Evolutionary conservation across 78 protist genomes (phyloP).

Genomic region (Anaeramoeba flamelloides): DNA sequence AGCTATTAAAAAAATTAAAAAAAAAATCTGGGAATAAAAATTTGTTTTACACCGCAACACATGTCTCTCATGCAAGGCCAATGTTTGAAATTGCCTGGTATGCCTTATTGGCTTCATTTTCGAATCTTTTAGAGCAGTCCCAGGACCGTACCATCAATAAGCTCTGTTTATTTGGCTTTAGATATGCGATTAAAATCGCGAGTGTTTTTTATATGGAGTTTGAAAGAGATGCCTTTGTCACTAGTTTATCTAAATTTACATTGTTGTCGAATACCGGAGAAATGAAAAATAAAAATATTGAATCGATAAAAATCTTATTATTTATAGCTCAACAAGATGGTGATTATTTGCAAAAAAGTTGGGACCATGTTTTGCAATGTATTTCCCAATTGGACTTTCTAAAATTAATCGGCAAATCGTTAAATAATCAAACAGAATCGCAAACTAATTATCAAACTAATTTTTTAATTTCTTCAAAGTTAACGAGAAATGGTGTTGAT

Average conservation of each 20-base stretch:
- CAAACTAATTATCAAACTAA: conserved; percentile 40
- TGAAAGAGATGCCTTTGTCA: conserved; percentile 76
- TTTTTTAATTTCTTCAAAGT: conserved; percentile 47
- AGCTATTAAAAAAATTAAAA: background rate
- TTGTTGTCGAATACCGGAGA: conserved; percentile 20
- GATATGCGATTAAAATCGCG: conserved; percentile 36
- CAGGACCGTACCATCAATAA: background rate
- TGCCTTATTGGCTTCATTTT: conserved; percentile 44
- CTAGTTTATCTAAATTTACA: conserved; percentile 70
- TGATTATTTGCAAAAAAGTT: background rate
- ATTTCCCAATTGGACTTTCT: background rate
- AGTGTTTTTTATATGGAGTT: conserved; percentile 41
- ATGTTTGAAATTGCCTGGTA: conserved; percentile 37
- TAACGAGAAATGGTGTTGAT: background rate
- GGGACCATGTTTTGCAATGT: background rate
- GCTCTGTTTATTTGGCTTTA: conserved; percentile 8
- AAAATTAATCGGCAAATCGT: conserved; percentile 28
- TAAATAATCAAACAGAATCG: conserved; percentile 55
- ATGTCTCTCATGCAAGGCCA: conserved; percentile 11
- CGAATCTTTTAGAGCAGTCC: conserved; percentile 28
- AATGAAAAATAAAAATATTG: conserved; percentile 61
- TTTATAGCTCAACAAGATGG: conserved; percentile 33
- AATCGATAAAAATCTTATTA: conserved; percentile 43
- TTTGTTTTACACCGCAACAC: background rate
- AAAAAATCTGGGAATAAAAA: background rate